A percentile compares a stretch with the other conserved stretches of the same genome.
phyloP scores from a whole-genome alignment of 306 rosid genomes.

The Senna siamea region DNA sequence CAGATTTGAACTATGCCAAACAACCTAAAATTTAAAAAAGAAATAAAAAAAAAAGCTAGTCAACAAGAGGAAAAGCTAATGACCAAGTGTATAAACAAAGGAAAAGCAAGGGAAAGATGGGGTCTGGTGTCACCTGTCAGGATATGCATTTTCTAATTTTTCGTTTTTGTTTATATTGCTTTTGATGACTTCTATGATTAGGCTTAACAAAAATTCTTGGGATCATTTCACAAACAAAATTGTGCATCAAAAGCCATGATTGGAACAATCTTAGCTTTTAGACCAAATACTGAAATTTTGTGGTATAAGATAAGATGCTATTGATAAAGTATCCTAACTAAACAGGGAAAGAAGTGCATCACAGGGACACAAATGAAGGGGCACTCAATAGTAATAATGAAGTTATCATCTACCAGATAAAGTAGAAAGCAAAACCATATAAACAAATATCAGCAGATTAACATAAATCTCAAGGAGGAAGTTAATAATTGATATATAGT shows the following conservation, averaged over 20 bases:
- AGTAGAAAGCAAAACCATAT: background rate
- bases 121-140: constrained; percentile 63
- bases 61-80: constrained; percentile 65
- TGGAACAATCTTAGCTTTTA: constrained; percentile 68
- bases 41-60: constrained; percentile 86
- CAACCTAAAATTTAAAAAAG: background rate
- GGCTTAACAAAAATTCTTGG: constrained; percentile 56
- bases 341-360: constrained; percentile 44
- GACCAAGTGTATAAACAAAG: constrained; percentile 50
- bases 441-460: background rate
- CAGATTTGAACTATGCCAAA: constrained; percentile 45
- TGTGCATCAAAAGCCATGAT: constrained; percentile 79
- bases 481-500: too few species aligned
- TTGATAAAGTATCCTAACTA: constrained; percentile 49
- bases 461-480: background rate
- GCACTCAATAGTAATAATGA: constrained; percentile 39
- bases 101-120: constrained; percentile 52
- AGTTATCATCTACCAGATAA: constrained; percentile 39
- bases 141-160: constrained; percentile 46
- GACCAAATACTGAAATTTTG: constrained; percentile 55
- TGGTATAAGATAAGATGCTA: constrained; percentile 37
- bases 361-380: constrained; percentile 39
- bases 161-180: constrained; percentile 44
- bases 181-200: constrained; percentile 91
- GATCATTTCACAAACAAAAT: constrained; percentile 75